A percentile compares a stretch with the other conserved stretches of the same genome.
Conservation (phyloP, 2,329 filamentous ascomycete species). For the Arthrinium phaeospermum region DNA sequence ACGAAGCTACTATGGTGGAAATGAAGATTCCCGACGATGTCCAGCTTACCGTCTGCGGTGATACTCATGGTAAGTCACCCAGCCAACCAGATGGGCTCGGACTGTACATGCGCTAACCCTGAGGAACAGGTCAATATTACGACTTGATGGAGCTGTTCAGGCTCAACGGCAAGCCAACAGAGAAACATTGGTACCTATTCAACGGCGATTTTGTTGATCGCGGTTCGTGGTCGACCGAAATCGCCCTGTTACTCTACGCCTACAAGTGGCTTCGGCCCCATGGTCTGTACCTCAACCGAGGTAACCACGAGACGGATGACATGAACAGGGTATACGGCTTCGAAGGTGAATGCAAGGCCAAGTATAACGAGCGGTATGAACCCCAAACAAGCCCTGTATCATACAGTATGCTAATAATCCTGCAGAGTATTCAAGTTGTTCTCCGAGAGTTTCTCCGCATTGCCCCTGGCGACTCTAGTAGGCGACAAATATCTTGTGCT, state of each 20-base stretch:
- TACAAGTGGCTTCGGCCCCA: conserved; percentile 95
- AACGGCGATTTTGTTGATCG: conserved; percentile 99
- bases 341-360: conserved; percentile 96
- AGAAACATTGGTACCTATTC: conserved; percentile 93
- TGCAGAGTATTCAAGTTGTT: conserved; percentile 89
- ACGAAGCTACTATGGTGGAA: conserved; percentile 97
- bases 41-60: conserved; percentile 91
- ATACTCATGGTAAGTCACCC: conserved; percentile 81
- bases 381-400: background rate
- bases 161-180: conserved; percentile 82
- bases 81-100: conserved; percentile 33
- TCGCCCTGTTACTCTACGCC: conserved; percentile 89
- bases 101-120: background rate
- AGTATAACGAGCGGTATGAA: conserved; percentile 82
- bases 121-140: conserved; percentile 84
- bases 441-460: conserved; percentile 94
- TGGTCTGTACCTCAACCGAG: conserved; percentile 92
- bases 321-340: conserved; percentile 99
- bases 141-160: conserved; percentile 96
- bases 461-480: conserved; percentile 90
- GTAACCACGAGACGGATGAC: conserved; percentile 98
- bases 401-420: conserved; percentile 27
- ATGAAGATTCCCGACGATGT: conserved; percentile 78
- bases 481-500: conserved; percentile 90
- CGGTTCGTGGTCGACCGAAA: conserved; percentile 98